These are phyloP conservation scores for Phialophora chinensis DNA, from an alignment of 2,329 filamentous ascomycete genomes.

Conservation along the genomic window DNA sequence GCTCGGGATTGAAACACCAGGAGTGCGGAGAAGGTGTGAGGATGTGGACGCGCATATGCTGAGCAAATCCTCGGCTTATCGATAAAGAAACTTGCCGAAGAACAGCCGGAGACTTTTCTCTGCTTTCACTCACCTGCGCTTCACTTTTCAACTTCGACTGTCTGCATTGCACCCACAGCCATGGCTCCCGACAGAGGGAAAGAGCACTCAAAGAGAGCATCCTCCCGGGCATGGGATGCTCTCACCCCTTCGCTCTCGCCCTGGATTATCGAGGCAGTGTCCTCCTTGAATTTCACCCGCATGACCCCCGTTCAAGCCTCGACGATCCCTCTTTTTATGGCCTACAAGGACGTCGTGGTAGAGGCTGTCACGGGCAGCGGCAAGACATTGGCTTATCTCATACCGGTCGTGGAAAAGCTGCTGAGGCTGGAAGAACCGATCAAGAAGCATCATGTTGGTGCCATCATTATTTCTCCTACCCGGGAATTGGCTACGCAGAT, in stretches of 20 bases:
- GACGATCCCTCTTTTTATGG: slow-evolving; percentile 84
- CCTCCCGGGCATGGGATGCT: slow-evolving; percentile 68
- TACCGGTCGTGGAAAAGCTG: slow-evolving; percentile 82
- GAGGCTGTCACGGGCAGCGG: slow-evolving; percentile 91
- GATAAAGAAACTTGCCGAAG: neutral
- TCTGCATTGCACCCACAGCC: neutral
- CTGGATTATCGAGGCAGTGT: slow-evolving; percentile 86
- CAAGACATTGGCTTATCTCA: slow-evolving; percentile 84
- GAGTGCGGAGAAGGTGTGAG: neutral
- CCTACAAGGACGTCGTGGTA: slow-evolving; percentile 90
- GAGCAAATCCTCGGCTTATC: neutral
- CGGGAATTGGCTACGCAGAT: slow-evolving; percentile 92
- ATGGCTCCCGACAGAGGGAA: slow-evolving; percentile 46
- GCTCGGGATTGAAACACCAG: neutral
- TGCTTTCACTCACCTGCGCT: neutral
- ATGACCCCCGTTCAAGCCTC: slow-evolving; percentile 97
- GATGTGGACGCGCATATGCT: neutral
- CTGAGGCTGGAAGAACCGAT: slow-evolving; percentile 79
- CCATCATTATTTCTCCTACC: slow-evolving; percentile 90
- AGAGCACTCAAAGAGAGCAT: slow-evolving; percentile 56
- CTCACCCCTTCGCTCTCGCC: slow-evolving; percentile 73
- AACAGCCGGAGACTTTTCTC: neutral
- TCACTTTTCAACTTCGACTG: neutral
- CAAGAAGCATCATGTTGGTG: slow-evolving; percentile 87
- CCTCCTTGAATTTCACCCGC: slow-evolving; percentile 81